A percentile compares a stretch with the other conserved stretches of the same genome.
Conservation (phyloP, 208 protist species). For the Jaenimonas drosophilae region DNA sequence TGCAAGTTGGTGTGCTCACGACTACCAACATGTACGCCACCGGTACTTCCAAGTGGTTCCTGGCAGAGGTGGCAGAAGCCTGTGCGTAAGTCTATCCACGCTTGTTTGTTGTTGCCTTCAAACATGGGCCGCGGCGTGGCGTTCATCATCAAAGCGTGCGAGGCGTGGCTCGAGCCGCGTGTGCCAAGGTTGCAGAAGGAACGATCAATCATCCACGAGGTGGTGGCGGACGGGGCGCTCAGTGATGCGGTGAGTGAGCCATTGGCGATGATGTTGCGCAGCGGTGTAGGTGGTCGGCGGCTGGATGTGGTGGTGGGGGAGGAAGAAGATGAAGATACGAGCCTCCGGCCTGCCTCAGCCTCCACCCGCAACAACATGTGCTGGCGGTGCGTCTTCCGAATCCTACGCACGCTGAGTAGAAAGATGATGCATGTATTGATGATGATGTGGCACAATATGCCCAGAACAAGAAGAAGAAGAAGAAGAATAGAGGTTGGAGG, state of each 20-base stretch:
- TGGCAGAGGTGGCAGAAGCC: slow-evolving; percentile 80
- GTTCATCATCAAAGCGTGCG: slow-evolving; percentile 11
- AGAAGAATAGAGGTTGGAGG: background rate
- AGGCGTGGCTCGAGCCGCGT: slow-evolving; percentile 28
- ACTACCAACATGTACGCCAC: slow-evolving; percentile 52
- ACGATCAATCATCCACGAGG: too few relatives aligned
- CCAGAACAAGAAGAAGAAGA: background rate
- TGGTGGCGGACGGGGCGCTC: too few relatives aligned
- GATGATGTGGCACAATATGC: background rate
- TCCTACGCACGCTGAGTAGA: too few relatives aligned
- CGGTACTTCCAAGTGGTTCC: slow-evolving; percentile 55
- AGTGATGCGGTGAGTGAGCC: too few relatives aligned
- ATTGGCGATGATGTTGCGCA: too few relatives aligned
- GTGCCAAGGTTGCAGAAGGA: slow-evolving; percentile 16
- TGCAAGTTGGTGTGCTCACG: slow-evolving; percentile 76
- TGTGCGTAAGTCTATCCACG: slow-evolving; percentile 48
- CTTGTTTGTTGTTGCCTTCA: slow-evolving; percentile 74
- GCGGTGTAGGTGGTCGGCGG: too few relatives aligned
- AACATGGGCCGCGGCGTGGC: slow-evolving; percentile 23
- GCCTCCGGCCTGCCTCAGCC: too few relatives aligned
- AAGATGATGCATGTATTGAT: too few relatives aligned
- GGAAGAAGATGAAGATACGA: too few relatives aligned
- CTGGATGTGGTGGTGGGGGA: too few relatives aligned
- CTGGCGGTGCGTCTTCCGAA: too few relatives aligned
- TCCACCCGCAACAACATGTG: too few relatives aligned